Percentiles rank a stretch among this genome's conserved stretches.
Evolutionary conservation across 768 basidiomycete genomes (phyloP).

Genomic region (Boletus tomentosulus): DNA sequence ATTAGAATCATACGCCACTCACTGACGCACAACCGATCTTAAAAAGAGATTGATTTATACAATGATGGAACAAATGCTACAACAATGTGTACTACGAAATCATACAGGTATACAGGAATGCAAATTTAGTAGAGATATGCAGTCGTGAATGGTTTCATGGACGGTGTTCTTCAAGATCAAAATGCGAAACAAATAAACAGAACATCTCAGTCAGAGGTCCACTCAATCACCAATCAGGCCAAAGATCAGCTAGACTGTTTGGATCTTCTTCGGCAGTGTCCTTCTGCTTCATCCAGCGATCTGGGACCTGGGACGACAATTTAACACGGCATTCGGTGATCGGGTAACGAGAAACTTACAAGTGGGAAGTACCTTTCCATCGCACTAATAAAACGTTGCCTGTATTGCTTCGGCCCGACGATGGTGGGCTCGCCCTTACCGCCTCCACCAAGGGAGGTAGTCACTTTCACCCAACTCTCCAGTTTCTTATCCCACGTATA

Average conservation of each 20-base stretch:
- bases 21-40: too few relatives aligned
- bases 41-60: not conserved
- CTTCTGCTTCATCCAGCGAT: constrained; percentile 87
- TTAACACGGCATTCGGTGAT: not conserved
- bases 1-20: not conserved
- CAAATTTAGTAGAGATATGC: not conserved
- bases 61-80: not conserved
- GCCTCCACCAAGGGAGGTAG: constrained; percentile 78
- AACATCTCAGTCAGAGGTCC: not conserved
- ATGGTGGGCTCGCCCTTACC: constrained; percentile 92
- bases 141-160: not conserved
- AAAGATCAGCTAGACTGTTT: constrained; percentile 49
- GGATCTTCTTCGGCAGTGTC: constrained; percentile 76
- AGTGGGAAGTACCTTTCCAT: constrained; percentile 90
- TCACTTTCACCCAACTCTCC: constrained; percentile 98
- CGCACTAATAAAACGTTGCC: constrained; percentile 78
- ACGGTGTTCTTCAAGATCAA: not conserved
- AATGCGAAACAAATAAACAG: constrained; percentile 2
- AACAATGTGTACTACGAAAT: constrained; percentile 14
- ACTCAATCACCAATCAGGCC: constrained; percentile 55
- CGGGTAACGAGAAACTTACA: constrained; percentile 39
- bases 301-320: constrained; percentile 56
- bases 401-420: constrained; percentile 92
- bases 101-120: constrained; percentile 28
- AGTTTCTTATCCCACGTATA: constrained; percentile 99